phyloP scores from a whole-genome alignment of 2,329 filamentous ascomycete genomes.

The Colletotrichum sublineola region DNA sequence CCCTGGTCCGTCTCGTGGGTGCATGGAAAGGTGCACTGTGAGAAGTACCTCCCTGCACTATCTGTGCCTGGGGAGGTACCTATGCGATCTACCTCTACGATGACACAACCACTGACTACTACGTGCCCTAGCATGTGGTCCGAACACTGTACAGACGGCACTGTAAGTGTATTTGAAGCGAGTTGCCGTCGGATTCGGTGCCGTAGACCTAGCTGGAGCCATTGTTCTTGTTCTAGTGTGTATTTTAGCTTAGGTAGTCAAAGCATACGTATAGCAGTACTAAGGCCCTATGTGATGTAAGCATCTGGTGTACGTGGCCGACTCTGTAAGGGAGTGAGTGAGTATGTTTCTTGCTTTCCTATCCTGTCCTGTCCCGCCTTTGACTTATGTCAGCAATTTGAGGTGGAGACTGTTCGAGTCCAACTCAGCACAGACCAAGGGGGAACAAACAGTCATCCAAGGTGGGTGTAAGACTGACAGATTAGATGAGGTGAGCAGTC shows the following conservation, averaged over 20 bases:
- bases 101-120: too few species aligned
- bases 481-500: not conserved
- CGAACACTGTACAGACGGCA: conserved; percentile 23
- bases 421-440: not conserved
- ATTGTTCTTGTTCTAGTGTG: not conserved
- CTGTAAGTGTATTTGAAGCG: not conserved
- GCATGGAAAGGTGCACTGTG: conserved; percentile 14
- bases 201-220: conserved; percentile 28
- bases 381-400: conserved; percentile 23
- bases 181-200: conserved; percentile 14
- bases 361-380: too few species aligned
- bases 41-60: too few species aligned
- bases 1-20: not conserved
- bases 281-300: not conserved
- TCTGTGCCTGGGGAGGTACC: too few species aligned
- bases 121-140: not conserved
- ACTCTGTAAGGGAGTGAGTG: conserved; percentile 22
- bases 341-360: not conserved
- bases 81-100: too few species aligned
- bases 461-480: not conserved
- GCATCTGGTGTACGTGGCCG: conserved; percentile 39
- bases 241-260: too few species aligned
- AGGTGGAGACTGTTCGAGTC: not conserved
- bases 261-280: too few species aligned
- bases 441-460: not conserved